These are phyloP conservation scores for Drechmeria coniospora DNA, from an alignment of 2,329 filamentous ascomycete genomes.

Conservation along the genomic window DNA sequence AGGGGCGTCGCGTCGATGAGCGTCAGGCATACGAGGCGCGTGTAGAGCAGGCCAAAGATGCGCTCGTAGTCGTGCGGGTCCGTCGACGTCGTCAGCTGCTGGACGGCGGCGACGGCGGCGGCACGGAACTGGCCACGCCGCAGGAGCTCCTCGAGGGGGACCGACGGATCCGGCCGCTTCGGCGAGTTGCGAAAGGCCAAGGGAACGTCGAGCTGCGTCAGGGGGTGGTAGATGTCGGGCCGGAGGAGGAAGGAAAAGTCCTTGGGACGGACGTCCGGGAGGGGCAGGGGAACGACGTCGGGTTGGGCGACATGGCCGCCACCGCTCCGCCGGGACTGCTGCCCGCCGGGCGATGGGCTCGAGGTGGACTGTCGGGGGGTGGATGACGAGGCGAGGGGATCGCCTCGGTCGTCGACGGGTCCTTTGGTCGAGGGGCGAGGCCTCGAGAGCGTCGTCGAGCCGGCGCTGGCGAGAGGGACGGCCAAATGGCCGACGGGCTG, in stretches of 20 bases:
- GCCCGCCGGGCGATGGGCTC: conserved; percentile 10
- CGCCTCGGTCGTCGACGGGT: no score
- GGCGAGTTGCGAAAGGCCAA: conserved; percentile 53
- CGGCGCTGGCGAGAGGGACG: not conserved
- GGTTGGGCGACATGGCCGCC: no score
- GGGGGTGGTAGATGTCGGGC: conserved; percentile 68
- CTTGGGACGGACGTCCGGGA: conserved; percentile 29
- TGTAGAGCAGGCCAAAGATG: conserved; percentile 69
- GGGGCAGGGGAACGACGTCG: no score
- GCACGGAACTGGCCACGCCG: conserved; percentile 62
- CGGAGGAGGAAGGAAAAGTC: conserved; percentile 71
- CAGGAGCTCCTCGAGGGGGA: conserved; percentile 54
- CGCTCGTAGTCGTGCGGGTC: conserved; percentile 41
- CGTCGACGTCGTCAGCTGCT: conserved; percentile 39
- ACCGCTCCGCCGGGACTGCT: no score
- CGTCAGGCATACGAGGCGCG: conserved; percentile 66
- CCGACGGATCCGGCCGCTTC: conserved; percentile 45
- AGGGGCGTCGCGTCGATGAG: conserved; percentile 58
- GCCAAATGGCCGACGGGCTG: no score
- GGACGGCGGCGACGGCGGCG: conserved; percentile 53
- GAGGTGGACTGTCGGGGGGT: no score
- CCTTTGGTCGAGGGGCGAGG: no score
- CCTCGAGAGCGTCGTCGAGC: no score
- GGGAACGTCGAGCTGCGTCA: conserved; percentile 48
- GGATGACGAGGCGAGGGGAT: no score